Evolutionary conservation across 2,329 filamentous ascomycete genomes (phyloP).

Genomic region (Raffaelea ambrosiae): DNA sequence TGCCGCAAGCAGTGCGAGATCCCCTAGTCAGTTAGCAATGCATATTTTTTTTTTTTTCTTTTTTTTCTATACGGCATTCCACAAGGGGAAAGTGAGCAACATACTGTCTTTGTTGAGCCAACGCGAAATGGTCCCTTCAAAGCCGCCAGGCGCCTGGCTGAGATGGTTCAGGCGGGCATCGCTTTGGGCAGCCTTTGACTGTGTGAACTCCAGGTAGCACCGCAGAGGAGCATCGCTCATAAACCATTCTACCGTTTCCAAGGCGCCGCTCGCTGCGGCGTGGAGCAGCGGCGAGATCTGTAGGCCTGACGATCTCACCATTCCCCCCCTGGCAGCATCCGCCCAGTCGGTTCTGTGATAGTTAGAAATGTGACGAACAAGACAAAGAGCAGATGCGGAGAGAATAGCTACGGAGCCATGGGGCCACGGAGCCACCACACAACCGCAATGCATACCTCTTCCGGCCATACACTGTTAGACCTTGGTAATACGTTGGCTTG

Average conservation of each 20-base stretch:
- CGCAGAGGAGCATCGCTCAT: constrained; percentile 60
- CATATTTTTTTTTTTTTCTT: constrained; percentile 8
- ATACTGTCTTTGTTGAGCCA: constrained; percentile 55
- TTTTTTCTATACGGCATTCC: too few species aligned
- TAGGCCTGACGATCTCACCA: constrained; percentile 28
- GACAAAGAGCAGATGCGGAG: not conserved
- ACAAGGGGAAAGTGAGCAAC: too few species aligned
- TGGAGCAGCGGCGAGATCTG: constrained; percentile 51
- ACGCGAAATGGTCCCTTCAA: constrained; percentile 52
- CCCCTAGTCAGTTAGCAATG: constrained; percentile 27
- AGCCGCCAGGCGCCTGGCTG: constrained; percentile 48
- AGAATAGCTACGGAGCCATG: not conserved
- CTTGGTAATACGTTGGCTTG: constrained; percentile 67
- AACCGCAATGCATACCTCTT: constrained; percentile 53
- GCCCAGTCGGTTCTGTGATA: constrained; percentile 57
- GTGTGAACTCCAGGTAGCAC: constrained; percentile 59
- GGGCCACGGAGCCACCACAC: too few species aligned
- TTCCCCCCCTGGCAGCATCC: constrained; percentile 43
- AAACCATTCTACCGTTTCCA: constrained; percentile 72
- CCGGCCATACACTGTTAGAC: constrained; percentile 65
- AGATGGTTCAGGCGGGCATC: constrained; percentile 57
- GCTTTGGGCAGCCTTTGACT: constrained; percentile 47
- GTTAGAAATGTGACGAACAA: not conserved
- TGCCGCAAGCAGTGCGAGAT: constrained; percentile 59
- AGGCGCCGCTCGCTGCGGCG: constrained; percentile 45